Base-by-base conservation (phyloP, 2,329 filamentous ascomycete species). In the Mycosphaerelloides madeirae region DNA sequence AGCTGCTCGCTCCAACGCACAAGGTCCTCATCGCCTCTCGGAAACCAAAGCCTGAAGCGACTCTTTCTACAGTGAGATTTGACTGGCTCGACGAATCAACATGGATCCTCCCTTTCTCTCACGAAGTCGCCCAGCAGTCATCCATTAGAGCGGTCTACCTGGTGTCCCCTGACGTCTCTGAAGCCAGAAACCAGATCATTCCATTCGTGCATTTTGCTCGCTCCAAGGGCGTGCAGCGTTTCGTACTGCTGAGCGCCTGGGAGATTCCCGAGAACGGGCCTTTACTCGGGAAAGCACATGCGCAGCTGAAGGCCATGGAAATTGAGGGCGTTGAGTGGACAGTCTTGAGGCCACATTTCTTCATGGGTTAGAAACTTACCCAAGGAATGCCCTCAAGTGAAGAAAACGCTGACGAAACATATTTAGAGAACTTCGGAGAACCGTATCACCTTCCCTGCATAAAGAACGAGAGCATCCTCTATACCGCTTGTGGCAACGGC, bases 401-500 rank as follows among this genome's bases (percentile, higher is more conserved):
- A 18, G 11, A 19, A 12, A 12, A 39, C 35, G 19, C 34, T 33
- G 28, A 22, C 32, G 8, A 25, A 29, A 4, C n/a, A 9, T 28
- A n/a, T n/a, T n/a, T n/a, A 73, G 72, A 76, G 51, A 76, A 75
- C 54, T 69, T 76, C 43, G 59, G 61, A 1, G 62, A 68, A 43
- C 49, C 61, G 29, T 53, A 60, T 28, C 60, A 63, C 46, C 36
- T 49, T 2, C 28, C 32, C 2, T 54, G 58, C 2, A 69, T 76
- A 48, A 64, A 56, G 19, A 57, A 67, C 4, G 64, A 71, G 40
- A 61, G 64, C 50, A 66, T 58, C 36, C 62, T 76, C 12, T 68
- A 70, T 50, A 70, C 71, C 6, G 71, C 72, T 0, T 65, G 68
- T 1, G 67, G 64, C 2, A 48, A 65, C 6, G 74, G 73, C 16